Percentiles rank a stretch among this genome's conserved stretches.
phyloP scores from a whole-genome alignment of 257 asterid genomes.

The Scutellaria minor region DNA sequence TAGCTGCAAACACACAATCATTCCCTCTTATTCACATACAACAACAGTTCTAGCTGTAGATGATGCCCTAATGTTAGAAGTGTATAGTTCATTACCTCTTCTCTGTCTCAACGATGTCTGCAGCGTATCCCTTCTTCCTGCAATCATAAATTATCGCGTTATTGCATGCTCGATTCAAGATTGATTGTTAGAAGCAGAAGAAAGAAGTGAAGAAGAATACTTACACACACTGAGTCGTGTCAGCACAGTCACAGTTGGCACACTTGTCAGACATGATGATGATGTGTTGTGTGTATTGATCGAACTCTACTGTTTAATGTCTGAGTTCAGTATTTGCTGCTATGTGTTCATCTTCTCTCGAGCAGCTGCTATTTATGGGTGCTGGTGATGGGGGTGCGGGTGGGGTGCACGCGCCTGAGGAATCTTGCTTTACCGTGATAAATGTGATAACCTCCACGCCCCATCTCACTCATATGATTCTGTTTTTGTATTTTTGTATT shows the following conservation, averaged over 20 bases:
- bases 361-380: slow-evolving; percentile 51
- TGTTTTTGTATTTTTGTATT: too few species aligned
- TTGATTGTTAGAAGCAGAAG: neutral
- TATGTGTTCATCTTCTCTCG: slow-evolving; percentile 31
- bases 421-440: too few species aligned
- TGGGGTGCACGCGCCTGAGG: too few species aligned
- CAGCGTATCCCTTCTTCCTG: slow-evolving; percentile 63
- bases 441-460: too few species aligned
- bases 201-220: slow-evolving; percentile 5
- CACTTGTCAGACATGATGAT: slow-evolving; percentile 66
- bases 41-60: too few species aligned
- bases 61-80: neutral
- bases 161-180: neutral
- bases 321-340: slow-evolving; percentile 28
- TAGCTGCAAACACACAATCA: slow-evolving; percentile 41
- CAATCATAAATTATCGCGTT: slow-evolving; percentile 1
- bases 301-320: neutral
- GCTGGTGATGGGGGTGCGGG: too few species aligned
- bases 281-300: slow-evolving; percentile 13
- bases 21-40: too few species aligned
- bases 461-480: too few species aligned
- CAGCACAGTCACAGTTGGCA: slow-evolving; percentile 57
- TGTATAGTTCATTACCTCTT: slow-evolving; percentile 38
- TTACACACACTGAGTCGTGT: slow-evolving; percentile 59
- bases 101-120: slow-evolving; percentile 52